Evolutionary conservation across 257 asterid genomes (phyloP).

Genomic region (Voacanga thouarsii): DNA sequence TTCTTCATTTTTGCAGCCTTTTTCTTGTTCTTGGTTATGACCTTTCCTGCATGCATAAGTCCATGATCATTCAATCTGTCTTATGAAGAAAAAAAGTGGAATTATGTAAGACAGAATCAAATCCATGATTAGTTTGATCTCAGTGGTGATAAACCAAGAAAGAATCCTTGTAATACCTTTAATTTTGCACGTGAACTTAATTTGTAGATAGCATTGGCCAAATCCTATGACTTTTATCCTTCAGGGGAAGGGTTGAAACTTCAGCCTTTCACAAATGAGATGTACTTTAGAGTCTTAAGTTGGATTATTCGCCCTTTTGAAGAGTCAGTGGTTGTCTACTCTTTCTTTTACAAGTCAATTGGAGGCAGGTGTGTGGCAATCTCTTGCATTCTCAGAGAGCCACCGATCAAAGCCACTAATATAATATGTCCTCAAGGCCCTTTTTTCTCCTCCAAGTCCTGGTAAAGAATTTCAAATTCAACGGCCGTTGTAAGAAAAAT

Average conservation of each 20-base stretch:
- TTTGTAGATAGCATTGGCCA: neutral
- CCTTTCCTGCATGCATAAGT: neutral
- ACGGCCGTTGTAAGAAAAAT: neutral
- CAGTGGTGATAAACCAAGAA: too few species aligned
- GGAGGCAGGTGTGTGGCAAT: neutral
- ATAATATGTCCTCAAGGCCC: neutral
- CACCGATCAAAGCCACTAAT: neutral
- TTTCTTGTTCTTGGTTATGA: too few species aligned
- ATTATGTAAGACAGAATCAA: neutral
- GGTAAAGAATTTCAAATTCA: slow-evolving; percentile 11
- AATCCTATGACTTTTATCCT: neutral
- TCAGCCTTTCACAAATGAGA: neutral
- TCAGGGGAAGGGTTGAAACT: neutral
- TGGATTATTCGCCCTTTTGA: neutral
- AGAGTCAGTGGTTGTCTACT: slow-evolving; percentile 7
- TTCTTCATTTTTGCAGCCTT: neutral
- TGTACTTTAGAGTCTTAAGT: neutral
- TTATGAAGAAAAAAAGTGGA: neutral
- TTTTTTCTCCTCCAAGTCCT: neutral
- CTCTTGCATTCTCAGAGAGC: neutral
- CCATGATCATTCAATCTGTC: neutral
- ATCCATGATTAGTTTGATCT: neutral
- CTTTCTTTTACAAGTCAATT: neutral
- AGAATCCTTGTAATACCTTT: neutral
- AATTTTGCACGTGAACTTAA: neutral